These are phyloP conservation scores for Kalmusia sp. DNA, from an alignment of 2,329 filamentous ascomycete species.

Conservation along the genomic window DNA sequence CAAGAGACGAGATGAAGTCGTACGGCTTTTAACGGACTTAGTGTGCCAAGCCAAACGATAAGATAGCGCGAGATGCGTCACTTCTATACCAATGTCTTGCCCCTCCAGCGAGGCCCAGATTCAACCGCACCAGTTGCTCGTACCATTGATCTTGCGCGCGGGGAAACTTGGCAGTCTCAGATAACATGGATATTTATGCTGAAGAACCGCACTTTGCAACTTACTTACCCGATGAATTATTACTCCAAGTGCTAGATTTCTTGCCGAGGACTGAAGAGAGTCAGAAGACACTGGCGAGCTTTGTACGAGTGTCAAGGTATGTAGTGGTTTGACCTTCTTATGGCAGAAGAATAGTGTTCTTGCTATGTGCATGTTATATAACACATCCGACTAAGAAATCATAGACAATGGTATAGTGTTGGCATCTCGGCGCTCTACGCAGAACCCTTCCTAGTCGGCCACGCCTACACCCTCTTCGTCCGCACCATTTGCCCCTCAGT, in stretches of 20 bases:
- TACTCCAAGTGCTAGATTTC: constrained; percentile 58
- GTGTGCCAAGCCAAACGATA: neutral
- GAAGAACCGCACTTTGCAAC: constrained; percentile 16
- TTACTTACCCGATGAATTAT: constrained; percentile 62
- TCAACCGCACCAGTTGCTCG: too few relatives aligned
- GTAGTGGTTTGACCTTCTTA: neutral
- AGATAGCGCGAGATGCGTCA: neutral
- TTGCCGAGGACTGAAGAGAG: constrained; percentile 44
- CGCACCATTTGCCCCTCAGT: constrained; percentile 62
- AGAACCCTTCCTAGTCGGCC: constrained; percentile 58
- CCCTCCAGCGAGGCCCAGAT: too few relatives aligned
- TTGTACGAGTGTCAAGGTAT: constrained; percentile 53
- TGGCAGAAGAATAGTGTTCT: neutral
- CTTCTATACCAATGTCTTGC: neutral
- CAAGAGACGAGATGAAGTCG: neutral
- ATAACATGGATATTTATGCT: neutral
- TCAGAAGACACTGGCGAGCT: constrained; percentile 58
- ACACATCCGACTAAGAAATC: neutral
- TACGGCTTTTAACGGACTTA: constrained; percentile 3
- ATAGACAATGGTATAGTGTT: constrained; percentile 63
- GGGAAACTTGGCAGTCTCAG: too few relatives aligned
- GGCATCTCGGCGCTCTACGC: constrained; percentile 61
- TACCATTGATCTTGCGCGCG: too few relatives aligned
- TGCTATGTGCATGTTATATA: neutral
- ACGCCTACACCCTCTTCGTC: constrained; percentile 62